These are phyloP conservation scores for Hortiboletus campestris DNA, from an alignment of 768 basidiomycete species.

Conservation along the genomic window DNA sequence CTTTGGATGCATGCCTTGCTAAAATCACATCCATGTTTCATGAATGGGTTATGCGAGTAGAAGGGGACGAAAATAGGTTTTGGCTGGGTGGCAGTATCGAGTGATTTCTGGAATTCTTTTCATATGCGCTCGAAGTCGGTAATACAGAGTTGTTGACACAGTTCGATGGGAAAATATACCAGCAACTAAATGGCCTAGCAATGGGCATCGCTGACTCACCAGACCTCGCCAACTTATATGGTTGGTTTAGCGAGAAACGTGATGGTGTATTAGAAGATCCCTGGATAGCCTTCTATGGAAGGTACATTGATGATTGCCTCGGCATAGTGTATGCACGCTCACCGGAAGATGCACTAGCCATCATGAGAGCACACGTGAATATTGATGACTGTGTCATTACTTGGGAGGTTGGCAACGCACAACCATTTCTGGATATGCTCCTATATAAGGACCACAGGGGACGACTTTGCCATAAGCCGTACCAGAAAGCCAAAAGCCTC, in stretches of 20 bases:
- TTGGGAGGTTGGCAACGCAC: rapidly evolving
- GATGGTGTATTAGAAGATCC: no score
- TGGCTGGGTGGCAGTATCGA: no score
- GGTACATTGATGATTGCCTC: no score
- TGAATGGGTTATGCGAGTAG: no score
- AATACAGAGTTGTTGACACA: neutral
- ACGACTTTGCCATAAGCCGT: neutral
- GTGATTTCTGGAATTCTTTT: no score
- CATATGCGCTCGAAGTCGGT: no score
- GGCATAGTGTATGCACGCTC: neutral
- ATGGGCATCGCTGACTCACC: conserved; percentile 8
- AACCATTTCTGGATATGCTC: conserved; percentile 2
- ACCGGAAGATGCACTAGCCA: neutral
- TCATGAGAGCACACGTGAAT: rapidly evolving
- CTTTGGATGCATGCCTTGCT: neutral
- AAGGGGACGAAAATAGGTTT: no score
- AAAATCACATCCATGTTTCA: no score
- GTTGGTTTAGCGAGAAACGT: neutral
- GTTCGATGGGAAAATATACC: neutral
- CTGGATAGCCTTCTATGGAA: no score
- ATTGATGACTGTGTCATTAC: conserved; percentile 3
- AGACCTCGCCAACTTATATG: conserved; percentile 12
- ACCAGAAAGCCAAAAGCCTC: neutral
- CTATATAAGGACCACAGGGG: neutral
- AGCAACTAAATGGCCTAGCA: neutral